Base-by-base conservation (phyloP, 139 green algal genomes). In the Zygnema cylindricum region DNA sequence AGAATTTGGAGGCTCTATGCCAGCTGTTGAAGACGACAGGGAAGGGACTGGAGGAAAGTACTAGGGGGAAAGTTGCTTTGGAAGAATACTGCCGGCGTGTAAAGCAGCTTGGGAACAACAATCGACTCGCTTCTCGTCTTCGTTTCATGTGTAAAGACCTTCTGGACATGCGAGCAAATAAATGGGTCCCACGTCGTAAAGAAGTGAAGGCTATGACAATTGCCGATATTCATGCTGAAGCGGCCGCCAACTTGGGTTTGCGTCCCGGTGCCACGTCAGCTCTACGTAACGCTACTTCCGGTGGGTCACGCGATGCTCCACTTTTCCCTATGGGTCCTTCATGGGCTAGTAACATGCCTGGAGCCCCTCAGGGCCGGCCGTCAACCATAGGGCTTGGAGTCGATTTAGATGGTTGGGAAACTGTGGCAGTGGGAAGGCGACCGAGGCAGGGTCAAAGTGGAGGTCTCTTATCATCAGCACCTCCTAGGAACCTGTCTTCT, bases 1-100 rank as follows among this genome's bases (percentile, higher is more conserved):
- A 99, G 93, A 96, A 98, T 69, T 93, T 99, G 7, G 97, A 99
- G 94, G 98, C 96, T 87, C 90, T 99, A 54, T 98, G 94, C 93
- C 98, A 98, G 93, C 95, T 99, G 88, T 83, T 99, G 75, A 91
- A 82, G 49, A 99, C 97, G 0, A 85, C 49, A 23, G 90, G 90
- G 23, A 84, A 90, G 41, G 55, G 41, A 40, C 76, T 93, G 55
- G 81, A 90, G 32, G 69, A 76, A 42, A 87, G 35, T 32, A 33
- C 76, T 69, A 89, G 85, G 55, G 32, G 30, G 3, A 76, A 86
- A 30, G 30, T 38, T 54, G 23, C 85, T 1, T 55, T 93, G 43
- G 89, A 92, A 1, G 42, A 38, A 2, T 92, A 92, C 69, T 92
- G 90, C 55, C 23, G 77, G 23, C 30, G 43, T 1, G 54, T 93